A percentile compares a stretch with the other conserved stretches of the same genome.
These are phyloP conservation scores for Entelexis sorbosivorans DNA, from an alignment of 1,139 yeast genomes.

Conservation along the genomic window DNA sequence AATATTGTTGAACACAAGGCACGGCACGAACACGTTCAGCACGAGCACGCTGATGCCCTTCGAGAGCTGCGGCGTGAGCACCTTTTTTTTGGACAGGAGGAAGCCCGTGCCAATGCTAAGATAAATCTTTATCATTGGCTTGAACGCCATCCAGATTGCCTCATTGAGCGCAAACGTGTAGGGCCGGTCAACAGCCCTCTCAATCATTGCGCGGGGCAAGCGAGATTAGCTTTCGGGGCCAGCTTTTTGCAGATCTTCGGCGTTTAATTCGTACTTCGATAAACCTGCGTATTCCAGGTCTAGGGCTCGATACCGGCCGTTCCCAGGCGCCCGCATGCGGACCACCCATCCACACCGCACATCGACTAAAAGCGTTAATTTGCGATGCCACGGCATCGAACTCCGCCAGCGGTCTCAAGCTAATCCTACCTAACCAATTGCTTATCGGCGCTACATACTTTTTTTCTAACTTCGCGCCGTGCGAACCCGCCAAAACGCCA, in stretches of 20 bases:
- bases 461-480: not conserved
- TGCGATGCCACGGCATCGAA: not conserved
- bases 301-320: not conserved
- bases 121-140: constrained; percentile 80
- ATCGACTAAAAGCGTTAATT: not conserved
- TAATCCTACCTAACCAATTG: too few species aligned
- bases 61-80: constrained; percentile 58
- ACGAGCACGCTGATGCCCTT: constrained; percentile 59
- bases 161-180: constrained; percentile 36
- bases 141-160: constrained; percentile 67
- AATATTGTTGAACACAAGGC: constrained; percentile 66
- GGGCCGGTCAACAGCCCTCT: constrained; percentile 11
- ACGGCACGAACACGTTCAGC: constrained; percentile 63
- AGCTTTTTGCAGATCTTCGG: not conserved
- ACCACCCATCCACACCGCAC: not conserved
- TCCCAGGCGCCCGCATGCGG: not conserved
- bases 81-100: constrained; percentile 45
- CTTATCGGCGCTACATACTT: too few species aligned
- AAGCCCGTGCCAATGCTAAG: constrained; percentile 63
- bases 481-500: too few species aligned
- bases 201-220: not conserved
- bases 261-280: not conserved
- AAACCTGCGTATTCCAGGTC: not conserved
- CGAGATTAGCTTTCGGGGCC: not conserved
- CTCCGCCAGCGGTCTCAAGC: not conserved